These are phyloP conservation scores for Nigrospora sphaerica DNA, from an alignment of 2,329 filamentous ascomycete genomes.

Conservation along the genomic window DNA sequence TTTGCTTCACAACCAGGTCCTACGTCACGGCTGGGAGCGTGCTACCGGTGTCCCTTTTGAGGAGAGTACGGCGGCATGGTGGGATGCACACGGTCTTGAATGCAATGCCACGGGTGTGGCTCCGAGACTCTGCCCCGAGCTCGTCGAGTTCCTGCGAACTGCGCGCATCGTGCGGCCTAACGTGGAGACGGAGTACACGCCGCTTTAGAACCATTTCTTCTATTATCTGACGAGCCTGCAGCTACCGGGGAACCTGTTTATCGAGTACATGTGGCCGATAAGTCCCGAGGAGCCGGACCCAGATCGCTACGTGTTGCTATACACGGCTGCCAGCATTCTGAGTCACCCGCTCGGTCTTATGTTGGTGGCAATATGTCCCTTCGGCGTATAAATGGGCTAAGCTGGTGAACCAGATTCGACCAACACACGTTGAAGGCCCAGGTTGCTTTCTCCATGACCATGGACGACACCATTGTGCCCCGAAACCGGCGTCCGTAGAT, in stretches of 20 bases:
- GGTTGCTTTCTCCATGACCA: background rate
- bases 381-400: background rate
- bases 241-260: background rate
- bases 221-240: background rate
- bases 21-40: background rate
- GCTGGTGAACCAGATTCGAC: background rate
- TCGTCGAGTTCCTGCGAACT: background rate
- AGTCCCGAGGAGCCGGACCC: background rate
- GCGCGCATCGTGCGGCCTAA: background rate
- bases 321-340: background rate
- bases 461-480: background rate
- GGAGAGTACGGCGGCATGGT: background rate
- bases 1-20: background rate
- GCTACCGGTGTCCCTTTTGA: background rate
- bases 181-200: background rate
- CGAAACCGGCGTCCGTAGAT: background rate
- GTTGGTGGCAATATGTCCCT: background rate
- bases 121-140: background rate
- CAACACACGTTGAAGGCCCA: background rate
- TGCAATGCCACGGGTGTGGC: background rate
- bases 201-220: background rate
- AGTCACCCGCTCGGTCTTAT: slow-evolving; percentile 1
- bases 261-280: background rate
- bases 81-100: background rate
- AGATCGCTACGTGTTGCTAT: background rate